Evolutionary conservation across 2,329 filamentous ascomycete genomes (phyloP).

Genomic region (Fusarium stilboides): DNA sequence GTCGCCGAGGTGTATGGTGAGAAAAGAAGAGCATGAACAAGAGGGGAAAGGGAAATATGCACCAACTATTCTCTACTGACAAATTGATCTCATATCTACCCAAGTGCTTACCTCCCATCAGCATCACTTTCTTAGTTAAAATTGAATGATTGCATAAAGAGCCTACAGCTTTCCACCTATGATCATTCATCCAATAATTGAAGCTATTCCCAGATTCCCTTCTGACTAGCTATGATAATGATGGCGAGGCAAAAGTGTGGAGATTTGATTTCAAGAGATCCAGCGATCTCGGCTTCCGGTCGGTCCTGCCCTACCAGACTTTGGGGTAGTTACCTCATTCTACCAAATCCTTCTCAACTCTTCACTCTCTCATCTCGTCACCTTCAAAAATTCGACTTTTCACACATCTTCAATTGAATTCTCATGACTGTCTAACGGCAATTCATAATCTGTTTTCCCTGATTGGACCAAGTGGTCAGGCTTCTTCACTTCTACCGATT

Average conservation of each 20-base stretch:
- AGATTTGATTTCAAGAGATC: not conserved
- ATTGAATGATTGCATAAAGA: too few species aligned
- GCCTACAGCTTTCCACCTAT: too few species aligned
- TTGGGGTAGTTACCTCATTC: not conserved
- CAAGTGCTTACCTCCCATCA: too few species aligned
- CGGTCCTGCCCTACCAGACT: not conserved
- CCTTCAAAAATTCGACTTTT: not conserved
- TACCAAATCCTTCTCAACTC: slow-evolving; percentile 1
- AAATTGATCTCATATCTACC: too few species aligned
- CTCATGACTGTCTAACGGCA: not conserved
- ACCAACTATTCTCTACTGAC: too few species aligned
- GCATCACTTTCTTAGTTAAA: too few species aligned
- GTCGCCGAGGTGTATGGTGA: too few species aligned
- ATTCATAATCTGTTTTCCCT: slow-evolving; percentile 9
- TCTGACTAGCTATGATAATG: not conserved
- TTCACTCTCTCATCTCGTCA: not conserved
- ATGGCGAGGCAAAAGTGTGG: not conserved
- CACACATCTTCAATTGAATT: not conserved
- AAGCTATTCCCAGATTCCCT: not conserved
- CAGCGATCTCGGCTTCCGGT: not conserved
- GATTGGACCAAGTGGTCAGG: slow-evolving; percentile 24
- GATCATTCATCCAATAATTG: not conserved
- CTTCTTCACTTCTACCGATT: slow-evolving; percentile 5
- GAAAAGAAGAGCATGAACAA: too few species aligned
- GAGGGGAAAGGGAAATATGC: too few species aligned